Conservation (phyloP, 2,329 filamentous ascomycete genomes). For the Tricladium varicosporioides region DNA sequence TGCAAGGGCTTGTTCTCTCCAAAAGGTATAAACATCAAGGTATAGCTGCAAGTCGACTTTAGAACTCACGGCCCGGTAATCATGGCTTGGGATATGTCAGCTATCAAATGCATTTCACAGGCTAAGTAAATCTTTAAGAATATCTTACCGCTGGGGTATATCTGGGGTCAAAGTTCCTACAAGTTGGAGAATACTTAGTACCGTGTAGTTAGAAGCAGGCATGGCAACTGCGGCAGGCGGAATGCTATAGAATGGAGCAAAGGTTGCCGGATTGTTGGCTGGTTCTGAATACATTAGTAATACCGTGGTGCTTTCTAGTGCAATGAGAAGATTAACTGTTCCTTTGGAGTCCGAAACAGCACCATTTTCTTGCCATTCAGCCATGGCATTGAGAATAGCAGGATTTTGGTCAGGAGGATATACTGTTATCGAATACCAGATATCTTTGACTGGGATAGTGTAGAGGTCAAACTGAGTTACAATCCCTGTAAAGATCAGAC, state of each 20-base stretch:
- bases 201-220: too few relatives aligned
- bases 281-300: conserved; percentile 4
- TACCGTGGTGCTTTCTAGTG: neutral
- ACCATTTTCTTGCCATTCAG: conserved; percentile 3
- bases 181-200: too few relatives aligned
- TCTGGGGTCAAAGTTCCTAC: too few relatives aligned
- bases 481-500: conserved; percentile 38
- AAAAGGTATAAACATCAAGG: conserved; percentile 4
- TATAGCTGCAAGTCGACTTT: conserved; percentile 2
- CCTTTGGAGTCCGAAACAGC: conserved; percentile 1
- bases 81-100: conserved; percentile 5
- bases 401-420: conserved; percentile 3
- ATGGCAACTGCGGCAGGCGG: neutral
- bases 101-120: neutral
- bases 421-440: conserved; percentile 10
- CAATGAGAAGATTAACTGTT: neutral
- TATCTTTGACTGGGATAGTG: conserved; percentile 30
- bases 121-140: neutral
- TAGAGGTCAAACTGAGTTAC: conserved; percentile 47
- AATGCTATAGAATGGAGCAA: neutral
- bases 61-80: conserved; percentile 5
- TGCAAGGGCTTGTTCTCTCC: conserved; percentile 7
- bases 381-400: conserved; percentile 6
- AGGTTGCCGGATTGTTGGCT: neutral
- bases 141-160: neutral